Evolutionary conservation across 495 filamentous ascomycete genomes (phyloP).

Genomic region (Cercophora sp.): DNA sequence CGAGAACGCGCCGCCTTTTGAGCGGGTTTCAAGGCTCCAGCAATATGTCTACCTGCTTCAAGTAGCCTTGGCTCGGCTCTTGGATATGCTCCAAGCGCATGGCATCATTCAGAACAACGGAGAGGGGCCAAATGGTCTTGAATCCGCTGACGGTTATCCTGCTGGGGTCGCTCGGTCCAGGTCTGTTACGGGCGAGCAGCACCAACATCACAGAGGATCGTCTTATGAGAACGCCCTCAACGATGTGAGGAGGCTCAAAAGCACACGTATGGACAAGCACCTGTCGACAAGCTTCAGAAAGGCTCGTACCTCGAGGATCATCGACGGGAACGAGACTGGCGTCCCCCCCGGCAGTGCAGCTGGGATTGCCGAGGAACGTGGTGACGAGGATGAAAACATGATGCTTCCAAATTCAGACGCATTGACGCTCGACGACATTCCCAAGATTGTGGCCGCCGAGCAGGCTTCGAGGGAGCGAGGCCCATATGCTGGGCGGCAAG

Average conservation of each 20-base stretch:
- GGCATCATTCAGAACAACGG: constrained; percentile 74
- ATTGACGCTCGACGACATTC: constrained; percentile 92
- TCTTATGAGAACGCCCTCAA: constrained; percentile 95
- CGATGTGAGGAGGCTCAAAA: constrained; percentile 85
- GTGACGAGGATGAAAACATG: constrained; percentile 69
- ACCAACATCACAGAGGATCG: constrained; percentile 58
- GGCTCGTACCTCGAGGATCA: constrained; percentile 83
- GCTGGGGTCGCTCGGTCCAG: constrained; percentile 65
- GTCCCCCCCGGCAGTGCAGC: constrained; percentile 52
- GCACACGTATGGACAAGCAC: constrained; percentile 89
- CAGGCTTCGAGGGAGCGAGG: constrained; percentile 83
- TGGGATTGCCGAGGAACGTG: constrained; percentile 84
- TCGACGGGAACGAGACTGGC: constrained; percentile 81
- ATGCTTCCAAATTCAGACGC: constrained; percentile 89
- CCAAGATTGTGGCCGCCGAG: constrained; percentile 92
- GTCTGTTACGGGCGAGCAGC: constrained; percentile 61
- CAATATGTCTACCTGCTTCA: constrained; percentile 91
- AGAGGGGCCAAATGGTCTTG: constrained; percentile 69
- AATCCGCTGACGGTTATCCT: constrained; percentile 55
- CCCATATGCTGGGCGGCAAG: constrained; percentile 64
- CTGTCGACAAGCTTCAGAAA: constrained; percentile 88
- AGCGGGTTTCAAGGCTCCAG: constrained; percentile 73
- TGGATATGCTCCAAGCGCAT: constrained; percentile 78
- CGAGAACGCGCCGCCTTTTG: constrained; percentile 38
- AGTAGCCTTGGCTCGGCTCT: constrained; percentile 84